These are phyloP conservation scores for Backusella liffmaniae DNA, from an alignment of 192 early-diverging fungal genomes.

Conservation along the genomic window DNA sequence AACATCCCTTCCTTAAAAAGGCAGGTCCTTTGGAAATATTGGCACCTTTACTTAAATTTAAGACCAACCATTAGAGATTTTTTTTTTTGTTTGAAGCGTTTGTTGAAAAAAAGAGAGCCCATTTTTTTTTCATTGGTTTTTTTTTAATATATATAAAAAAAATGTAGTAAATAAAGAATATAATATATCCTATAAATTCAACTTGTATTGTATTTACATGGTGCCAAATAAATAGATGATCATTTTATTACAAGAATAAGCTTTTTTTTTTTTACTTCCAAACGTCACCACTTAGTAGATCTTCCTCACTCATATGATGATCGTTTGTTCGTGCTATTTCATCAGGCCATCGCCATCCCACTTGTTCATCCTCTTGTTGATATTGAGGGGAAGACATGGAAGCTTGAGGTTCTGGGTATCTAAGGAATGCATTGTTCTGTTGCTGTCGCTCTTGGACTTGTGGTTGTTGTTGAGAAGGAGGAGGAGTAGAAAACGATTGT, in stretches of 20 bases:
- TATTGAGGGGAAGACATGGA: not conserved
- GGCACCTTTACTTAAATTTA: constrained; percentile 64
- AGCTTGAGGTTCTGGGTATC: not conserved
- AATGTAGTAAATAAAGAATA: not conserved
- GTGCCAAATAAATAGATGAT: too few species aligned
- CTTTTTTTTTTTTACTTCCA: not conserved
- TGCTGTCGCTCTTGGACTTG: not conserved
- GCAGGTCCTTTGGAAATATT: constrained; percentile 63
- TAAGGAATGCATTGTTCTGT: not conserved
- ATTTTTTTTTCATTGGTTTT: not conserved
- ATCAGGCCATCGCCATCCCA: constrained; percentile 12
- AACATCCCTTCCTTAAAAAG: constrained; percentile 76
- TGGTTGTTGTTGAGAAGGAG: not conserved
- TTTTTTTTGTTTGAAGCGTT: not conserved
- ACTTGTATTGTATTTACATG: too few species aligned
- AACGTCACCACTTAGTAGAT: constrained; percentile 9
- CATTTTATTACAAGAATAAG: not conserved
- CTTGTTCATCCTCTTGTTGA: not conserved
- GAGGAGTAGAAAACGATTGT: constrained; percentile 11
- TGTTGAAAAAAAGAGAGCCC: not conserved
- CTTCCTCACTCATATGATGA: not conserved
- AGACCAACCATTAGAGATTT: constrained; percentile 35
- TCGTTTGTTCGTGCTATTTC: not conserved
- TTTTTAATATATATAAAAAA: not conserved
- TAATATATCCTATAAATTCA: not conserved